Conservation (phyloP, 2,329 filamentous ascomycete genomes). For the Diaporthe destruens region DNA sequence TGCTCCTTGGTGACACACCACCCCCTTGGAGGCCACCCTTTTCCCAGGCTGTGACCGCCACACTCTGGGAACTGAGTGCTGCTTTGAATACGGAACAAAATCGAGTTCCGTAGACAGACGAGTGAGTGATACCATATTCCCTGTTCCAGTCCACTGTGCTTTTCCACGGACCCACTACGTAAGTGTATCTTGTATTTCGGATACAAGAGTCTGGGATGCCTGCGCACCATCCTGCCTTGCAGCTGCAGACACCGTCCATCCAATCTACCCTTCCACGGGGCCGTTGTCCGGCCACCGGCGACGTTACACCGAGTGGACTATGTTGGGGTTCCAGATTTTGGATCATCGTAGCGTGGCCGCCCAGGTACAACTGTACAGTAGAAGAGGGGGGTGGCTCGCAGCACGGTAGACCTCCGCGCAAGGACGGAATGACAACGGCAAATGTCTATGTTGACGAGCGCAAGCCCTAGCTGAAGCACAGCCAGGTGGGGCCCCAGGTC, state of each 20-base stretch:
- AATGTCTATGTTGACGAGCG: constrained; percentile 3
- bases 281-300: constrained; percentile 2
- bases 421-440: constrained; percentile 3
- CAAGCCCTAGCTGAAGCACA: constrained; percentile 18
- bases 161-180: background rate
- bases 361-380: constrained; percentile 4
- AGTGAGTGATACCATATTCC: background rate
- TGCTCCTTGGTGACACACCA: constrained; percentile 19
- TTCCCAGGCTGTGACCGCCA: constrained; percentile 19
- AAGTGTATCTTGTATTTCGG: background rate
- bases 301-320: constrained; percentile 22
- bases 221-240: constrained; percentile 25
- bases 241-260: constrained; percentile 6
- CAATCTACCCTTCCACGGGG: constrained; percentile 7
- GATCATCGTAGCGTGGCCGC: background rate
- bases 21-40: background rate
- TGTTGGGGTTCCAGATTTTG: constrained; percentile 8
- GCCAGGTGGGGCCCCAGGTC: background rate
- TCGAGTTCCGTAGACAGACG: background rate
- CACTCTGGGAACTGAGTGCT: constrained; percentile 8
- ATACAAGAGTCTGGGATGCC: background rate
- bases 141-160: background rate
- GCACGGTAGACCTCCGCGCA: background rate
- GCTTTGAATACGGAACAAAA: background rate
- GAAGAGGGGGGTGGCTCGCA: background rate